Evolutionary conservation across 2,329 filamentous ascomycete genomes (phyloP).

Genomic region (Alternaria rosae): DNA sequence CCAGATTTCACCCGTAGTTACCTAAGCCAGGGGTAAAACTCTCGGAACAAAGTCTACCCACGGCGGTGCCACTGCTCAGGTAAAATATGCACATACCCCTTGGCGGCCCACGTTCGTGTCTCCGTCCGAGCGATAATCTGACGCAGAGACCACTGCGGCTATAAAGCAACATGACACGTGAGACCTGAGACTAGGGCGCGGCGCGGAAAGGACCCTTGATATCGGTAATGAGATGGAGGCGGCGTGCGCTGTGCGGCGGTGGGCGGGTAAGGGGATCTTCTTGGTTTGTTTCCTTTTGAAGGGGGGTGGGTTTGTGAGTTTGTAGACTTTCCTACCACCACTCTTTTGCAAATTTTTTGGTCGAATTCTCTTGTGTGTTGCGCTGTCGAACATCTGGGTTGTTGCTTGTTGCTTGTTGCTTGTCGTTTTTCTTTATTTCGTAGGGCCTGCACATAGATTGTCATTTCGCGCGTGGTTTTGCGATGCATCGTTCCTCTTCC

Average conservation of each 20-base stretch:
- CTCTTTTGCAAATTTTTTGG: background rate
- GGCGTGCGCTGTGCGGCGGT: background rate
- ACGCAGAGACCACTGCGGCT: background rate
- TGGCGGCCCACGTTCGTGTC: background rate
- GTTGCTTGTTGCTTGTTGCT: background rate
- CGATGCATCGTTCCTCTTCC: conserved; percentile 9
- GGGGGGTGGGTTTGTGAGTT: background rate
- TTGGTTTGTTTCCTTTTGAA: background rate
- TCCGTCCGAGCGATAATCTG: background rate
- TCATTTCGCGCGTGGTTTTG: background rate
- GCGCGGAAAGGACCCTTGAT: conserved; percentile 1
- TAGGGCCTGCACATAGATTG: background rate
- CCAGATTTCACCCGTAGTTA: background rate
- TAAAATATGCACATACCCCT: background rate
- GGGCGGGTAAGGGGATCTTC: background rate
- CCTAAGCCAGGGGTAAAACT: conserved; percentile 2
- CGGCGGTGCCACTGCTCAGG: background rate
- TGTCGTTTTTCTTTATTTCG: background rate
- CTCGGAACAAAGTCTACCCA: background rate
- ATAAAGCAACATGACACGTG: background rate
- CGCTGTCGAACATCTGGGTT: background rate
- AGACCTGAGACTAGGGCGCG: background rate
- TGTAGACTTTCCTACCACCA: background rate
- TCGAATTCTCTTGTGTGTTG: background rate
- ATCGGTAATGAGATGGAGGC: background rate